Conservation (phyloP, 345 rosid species). For the Rhodamnia rubescens region DNA sequence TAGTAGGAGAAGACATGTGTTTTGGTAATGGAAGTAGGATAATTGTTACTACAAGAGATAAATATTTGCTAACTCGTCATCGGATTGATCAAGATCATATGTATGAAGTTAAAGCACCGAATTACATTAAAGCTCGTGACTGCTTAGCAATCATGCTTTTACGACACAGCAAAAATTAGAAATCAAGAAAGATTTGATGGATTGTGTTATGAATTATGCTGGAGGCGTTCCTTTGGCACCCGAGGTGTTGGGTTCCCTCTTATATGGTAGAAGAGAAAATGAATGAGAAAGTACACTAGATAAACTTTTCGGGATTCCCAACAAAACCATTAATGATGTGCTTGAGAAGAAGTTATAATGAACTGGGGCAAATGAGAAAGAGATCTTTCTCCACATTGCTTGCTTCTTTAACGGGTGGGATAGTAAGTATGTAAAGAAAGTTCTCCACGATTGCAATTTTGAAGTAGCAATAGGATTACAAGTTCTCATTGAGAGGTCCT, state of each 20-base stretch:
- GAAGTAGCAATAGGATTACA: rapidly evolving
- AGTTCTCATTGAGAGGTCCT: background rate
- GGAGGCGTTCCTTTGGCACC: background rate
- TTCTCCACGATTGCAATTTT: background rate
- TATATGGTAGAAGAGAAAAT: background rate
- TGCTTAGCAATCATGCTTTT: background rate
- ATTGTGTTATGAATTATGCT: too few relatives aligned
- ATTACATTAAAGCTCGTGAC: rapidly evolving
- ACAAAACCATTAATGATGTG: background rate
- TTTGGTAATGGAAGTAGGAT: background rate
- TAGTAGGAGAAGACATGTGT: background rate
- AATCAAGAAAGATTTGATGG: background rate
- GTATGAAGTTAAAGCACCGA: background rate
- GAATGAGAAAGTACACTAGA: background rate
- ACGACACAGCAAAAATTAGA: too few relatives aligned
- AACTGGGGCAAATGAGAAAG: background rate
- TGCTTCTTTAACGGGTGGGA: too few relatives aligned
- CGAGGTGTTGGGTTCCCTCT: background rate
- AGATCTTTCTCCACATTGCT: background rate
- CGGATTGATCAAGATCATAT: background rate
- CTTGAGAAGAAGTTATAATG: background rate
- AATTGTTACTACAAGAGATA: background rate
- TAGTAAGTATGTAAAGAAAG: background rate
- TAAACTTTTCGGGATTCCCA: background rate
- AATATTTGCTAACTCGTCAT: too few relatives aligned